Evolutionary conservation across 352 stramenopile genomes (phyloP), one percentile per base, ranked within the genome.

Genomic region (Phytophthora pisi): DNA sequence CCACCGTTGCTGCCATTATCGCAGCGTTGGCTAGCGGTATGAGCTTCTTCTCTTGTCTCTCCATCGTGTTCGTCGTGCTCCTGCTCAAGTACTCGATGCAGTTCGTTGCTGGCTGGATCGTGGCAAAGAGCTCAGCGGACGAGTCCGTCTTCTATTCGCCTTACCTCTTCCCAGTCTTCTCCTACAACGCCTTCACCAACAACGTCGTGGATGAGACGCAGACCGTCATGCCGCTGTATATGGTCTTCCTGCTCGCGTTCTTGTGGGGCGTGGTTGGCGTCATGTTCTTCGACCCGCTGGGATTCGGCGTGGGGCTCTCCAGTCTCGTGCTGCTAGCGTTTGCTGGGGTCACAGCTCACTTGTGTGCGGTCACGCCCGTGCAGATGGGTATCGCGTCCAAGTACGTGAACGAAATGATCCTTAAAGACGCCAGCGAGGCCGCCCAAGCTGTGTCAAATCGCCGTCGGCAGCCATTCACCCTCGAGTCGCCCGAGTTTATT

Each of bases 91-190:
- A 88, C 34, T 61, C 72, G 4, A 51, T 92, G 23, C 70, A 72
- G n/a, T 84, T 91, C 53, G 81, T 90, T 18, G 80, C 79, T 34
- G 79, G 73, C 16, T 92, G 82, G 79, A 70, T 93, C 34, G 78
- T 91, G 38, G 69, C 69, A 4, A 76, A 74, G 23, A 53, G 68
- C 49, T 69, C 72, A 5, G 64, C 68, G 6, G 79, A 90, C 43
- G 84, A 85, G 20, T 89, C 91, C 11, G 66, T 89, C 34, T 97
- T 93, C 64, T 94, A 91, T 59, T 93, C 90, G 36, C 90, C 86
- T 8, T 97, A 96, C 54, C 57, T 98, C 23, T 96, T 98, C 43
- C 93, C 93, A 9, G 79, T 96, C 4, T 98, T 96, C 64, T 92
- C 88, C 15, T 97, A 97, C 75, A 93, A 97, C 51, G 84, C 93